Conservation (phyloP, 2,329 filamentous ascomycete genomes). For the Leptosphaerulina australis region DNA sequence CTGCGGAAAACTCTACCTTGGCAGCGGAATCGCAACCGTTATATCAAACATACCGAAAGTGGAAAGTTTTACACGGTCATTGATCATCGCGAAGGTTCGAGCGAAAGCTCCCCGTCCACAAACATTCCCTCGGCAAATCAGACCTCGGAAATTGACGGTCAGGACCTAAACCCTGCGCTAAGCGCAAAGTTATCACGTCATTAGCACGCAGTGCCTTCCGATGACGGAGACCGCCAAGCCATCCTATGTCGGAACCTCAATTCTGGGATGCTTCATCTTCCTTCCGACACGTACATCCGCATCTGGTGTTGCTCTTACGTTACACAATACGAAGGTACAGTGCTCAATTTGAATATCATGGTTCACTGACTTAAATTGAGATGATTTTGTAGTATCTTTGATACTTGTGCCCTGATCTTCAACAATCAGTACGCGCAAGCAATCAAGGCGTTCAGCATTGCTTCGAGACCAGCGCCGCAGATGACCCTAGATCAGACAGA, state of each 20-base stretch:
- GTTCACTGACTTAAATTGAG: conserved; percentile 7
- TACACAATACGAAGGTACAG: conserved; percentile 13
- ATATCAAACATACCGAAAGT: neutral
- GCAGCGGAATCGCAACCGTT: neutral
- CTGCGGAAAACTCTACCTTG: neutral
- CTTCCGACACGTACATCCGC: conserved; percentile 17
- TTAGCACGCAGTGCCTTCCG: conserved; percentile 1
- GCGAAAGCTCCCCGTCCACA: neutral
- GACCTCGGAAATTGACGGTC: conserved; percentile 7
- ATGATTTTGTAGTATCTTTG: neutral
- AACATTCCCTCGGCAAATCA: conserved; percentile 2
- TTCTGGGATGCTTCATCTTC: neutral
- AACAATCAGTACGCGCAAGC: neutral
- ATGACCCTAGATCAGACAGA: neutral
- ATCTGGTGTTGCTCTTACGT: conserved; percentile 7
- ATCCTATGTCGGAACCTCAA: conserved; percentile 1
- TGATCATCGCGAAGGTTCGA: neutral
- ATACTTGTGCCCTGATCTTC: neutral
- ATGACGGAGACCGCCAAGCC: conserved; percentile 4
- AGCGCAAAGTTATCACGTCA: conserved; percentile 13
- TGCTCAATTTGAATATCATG: neutral
- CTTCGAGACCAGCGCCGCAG: neutral
- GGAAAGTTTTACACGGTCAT: neutral
- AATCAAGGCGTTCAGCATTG: neutral
- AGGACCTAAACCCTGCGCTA: neutral